These are phyloP conservation scores for Geosmithia morbida DNA, from an alignment of 2,329 filamentous ascomycete species.

Conservation along the genomic window DNA sequence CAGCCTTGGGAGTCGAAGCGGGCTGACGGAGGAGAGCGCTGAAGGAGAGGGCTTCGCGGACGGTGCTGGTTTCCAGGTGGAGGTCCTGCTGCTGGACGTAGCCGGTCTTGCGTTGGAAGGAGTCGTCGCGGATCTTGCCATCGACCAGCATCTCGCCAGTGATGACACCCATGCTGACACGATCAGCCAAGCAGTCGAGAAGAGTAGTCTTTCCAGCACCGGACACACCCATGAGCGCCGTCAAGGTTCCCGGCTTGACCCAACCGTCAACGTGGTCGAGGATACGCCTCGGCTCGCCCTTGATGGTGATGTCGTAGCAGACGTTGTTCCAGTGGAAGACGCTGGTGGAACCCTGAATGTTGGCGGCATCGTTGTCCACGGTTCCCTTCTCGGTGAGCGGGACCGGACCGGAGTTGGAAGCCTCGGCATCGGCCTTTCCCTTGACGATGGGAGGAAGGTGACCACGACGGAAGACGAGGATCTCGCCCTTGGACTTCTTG, in stretches of 20 bases:
- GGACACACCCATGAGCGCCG: slow-evolving; percentile 56
- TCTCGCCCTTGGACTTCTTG: slow-evolving; percentile 44
- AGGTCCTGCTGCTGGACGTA: slow-evolving; percentile 85
- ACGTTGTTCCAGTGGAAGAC: slow-evolving; percentile 60
- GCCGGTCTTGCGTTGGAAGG: slow-evolving; percentile 77
- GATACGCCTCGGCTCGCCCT: slow-evolving; percentile 49
- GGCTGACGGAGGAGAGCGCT: slow-evolving; percentile 74
- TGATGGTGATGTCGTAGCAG: slow-evolving; percentile 60
- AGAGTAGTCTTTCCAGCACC: slow-evolving; percentile 83
- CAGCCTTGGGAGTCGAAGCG: slow-evolving; percentile 43
- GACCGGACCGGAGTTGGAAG: slow-evolving; percentile 7
- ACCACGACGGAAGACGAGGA: slow-evolving; percentile 41
- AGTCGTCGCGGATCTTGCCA: slow-evolving; percentile 50
- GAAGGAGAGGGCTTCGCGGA: slow-evolving; percentile 71
- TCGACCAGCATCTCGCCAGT: slow-evolving; percentile 59
- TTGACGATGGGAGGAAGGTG: slow-evolving; percentile 7
- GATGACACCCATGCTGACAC: slow-evolving; percentile 74
- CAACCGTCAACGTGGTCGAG: slow-evolving; percentile 59
- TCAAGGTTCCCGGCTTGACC: slow-evolving; percentile 62
- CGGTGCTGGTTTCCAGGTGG: slow-evolving; percentile 65
- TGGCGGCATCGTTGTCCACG: background rate
- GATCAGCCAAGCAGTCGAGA: slow-evolving; percentile 66
- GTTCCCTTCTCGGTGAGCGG: slow-evolving; percentile 9
- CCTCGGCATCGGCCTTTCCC: slow-evolving; percentile 8
- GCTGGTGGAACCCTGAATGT: slow-evolving; percentile 1